Percentiles rank a stretch among this genome's conserved stretches.
These are phyloP conservation scores for Isabelozyma heimii DNA, from an alignment of 805 yeast species.

Conservation along the genomic window DNA sequence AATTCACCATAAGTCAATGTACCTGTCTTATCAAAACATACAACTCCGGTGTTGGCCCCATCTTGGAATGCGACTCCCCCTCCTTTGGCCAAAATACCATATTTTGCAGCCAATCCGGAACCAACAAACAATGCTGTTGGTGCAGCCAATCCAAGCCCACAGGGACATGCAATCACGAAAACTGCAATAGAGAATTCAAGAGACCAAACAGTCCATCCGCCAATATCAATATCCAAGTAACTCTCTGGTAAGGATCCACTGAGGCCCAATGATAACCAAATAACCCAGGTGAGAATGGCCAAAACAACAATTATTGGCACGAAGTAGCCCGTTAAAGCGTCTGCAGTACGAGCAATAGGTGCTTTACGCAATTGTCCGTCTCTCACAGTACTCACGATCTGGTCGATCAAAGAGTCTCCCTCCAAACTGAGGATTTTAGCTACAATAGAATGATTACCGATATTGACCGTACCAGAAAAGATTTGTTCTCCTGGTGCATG, in stretches of 20 bases:
- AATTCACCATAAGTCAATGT: constrained; percentile 70
- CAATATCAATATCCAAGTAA: constrained; percentile 62
- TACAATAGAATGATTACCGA: constrained; percentile 51
- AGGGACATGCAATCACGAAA: constrained; percentile 82
- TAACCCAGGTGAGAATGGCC: constrained; percentile 63
- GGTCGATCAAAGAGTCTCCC: constrained; percentile 66
- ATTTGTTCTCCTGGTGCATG: constrained; percentile 62
- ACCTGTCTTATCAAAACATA: constrained; percentile 80
- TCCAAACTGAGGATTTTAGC: constrained; percentile 58
- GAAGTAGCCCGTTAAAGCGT: constrained; percentile 63
- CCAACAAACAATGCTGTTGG: constrained; percentile 84
- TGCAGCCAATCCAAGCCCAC: constrained; percentile 83
- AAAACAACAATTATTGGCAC: constrained; percentile 65
- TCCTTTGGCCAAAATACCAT: constrained; percentile 74
- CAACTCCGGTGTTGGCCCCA: constrained; percentile 58
- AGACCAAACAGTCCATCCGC: constrained; percentile 79
- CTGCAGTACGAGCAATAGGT: constrained; percentile 72
- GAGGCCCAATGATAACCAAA: constrained; percentile 63
- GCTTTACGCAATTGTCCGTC: constrained; percentile 73
- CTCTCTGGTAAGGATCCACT: constrained; percentile 50
- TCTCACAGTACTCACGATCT: constrained; percentile 65
- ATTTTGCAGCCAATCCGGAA: constrained; percentile 72
- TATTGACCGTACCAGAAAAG: constrained; percentile 70
- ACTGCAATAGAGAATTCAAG: constrained; percentile 75
- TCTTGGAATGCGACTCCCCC: constrained; percentile 85